Percentiles rank a stretch among this genome's conserved stretches.
Conservation (phyloP, 2,329 filamentous ascomycete genomes). For the Xylariaceae sp. region DNA sequence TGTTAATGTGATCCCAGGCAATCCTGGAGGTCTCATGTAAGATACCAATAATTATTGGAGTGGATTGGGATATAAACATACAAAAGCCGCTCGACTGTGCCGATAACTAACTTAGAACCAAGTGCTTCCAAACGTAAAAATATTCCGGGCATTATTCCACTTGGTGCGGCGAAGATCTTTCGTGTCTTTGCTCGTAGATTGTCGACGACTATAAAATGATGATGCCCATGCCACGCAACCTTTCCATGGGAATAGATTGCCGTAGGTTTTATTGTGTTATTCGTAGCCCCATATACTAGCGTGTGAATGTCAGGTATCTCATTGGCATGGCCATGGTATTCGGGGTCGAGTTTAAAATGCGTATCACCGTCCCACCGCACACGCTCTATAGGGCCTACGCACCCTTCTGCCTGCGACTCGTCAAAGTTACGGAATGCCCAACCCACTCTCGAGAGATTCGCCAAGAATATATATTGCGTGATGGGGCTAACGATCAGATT, state of each 20-base stretch:
- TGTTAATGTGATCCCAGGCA: slow-evolving; percentile 34
- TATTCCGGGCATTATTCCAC: slow-evolving; percentile 19
- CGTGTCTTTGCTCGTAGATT: slow-evolving; percentile 28
- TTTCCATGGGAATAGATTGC: slow-evolving; percentile 31
- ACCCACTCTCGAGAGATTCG: not conserved
- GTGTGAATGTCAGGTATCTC: not conserved
- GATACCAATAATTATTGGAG: not conserved
- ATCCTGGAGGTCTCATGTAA: slow-evolving; percentile 29
- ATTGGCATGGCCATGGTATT: not conserved
- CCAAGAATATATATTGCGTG: slow-evolving; percentile 10
- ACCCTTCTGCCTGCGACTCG: not conserved
- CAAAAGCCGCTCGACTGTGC: slow-evolving; percentile 26
- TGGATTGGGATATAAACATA: slow-evolving; percentile 15
- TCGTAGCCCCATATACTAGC: no score
- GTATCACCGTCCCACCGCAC: not conserved
- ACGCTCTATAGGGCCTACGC: not conserved
- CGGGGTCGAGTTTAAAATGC: slow-evolving; percentile 13
- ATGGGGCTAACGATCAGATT: slow-evolving; percentile 20
- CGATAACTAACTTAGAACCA: slow-evolving; percentile 33
- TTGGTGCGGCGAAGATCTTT: slow-evolving; percentile 28
- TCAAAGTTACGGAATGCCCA: not conserved
- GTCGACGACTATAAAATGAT: slow-evolving; percentile 26
- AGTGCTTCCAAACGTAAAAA: slow-evolving; percentile 23
- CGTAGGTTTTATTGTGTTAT: not conserved
- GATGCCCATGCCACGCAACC: slow-evolving; percentile 26